Conservation (phyloP, 805 yeast species). For the Kodamaea neixiangensis region DNA sequence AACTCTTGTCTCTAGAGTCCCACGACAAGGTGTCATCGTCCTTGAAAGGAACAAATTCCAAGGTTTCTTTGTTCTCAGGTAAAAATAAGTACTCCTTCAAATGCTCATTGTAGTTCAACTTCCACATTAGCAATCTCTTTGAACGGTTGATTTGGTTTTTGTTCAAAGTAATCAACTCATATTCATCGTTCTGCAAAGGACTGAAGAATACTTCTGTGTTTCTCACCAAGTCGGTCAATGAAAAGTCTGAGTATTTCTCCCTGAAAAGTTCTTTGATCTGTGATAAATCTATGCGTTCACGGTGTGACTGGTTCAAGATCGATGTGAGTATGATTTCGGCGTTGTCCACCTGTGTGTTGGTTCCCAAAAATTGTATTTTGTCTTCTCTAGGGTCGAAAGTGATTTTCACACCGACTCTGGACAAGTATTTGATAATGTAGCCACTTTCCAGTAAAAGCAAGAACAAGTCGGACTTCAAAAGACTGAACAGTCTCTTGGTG, state of each 20-base stretch:
- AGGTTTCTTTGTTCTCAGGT: conserved; percentile 14
- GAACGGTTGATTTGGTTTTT: conserved; percentile 32
- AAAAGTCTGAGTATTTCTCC: conserved; percentile 29
- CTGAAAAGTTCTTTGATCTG: conserved; percentile 26
- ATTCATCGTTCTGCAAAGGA: conserved; percentile 25
- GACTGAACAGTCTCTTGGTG: conserved; percentile 30
- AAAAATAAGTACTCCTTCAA: conserved; percentile 19
- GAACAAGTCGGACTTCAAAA: conserved; percentile 42
- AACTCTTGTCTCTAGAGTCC: conserved; percentile 18
- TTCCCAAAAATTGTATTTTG: conserved; percentile 40
- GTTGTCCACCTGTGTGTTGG: conserved; percentile 43
- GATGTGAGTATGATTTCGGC: conserved; percentile 43
- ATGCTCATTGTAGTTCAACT: conserved; percentile 34
- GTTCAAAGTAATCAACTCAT: conserved; percentile 33
- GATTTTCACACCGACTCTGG: conserved; percentile 43
- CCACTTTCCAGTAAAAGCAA: conserved; percentile 43
- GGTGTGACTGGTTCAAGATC: conserved; percentile 27
- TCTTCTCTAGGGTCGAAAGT: conserved; percentile 30
- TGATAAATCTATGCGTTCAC: conserved; percentile 35
- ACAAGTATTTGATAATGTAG: conserved; percentile 37
- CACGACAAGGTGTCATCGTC: conserved; percentile 36
- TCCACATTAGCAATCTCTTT: conserved; percentile 42
- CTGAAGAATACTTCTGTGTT: conserved; percentile 39
- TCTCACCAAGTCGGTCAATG: conserved; percentile 28
- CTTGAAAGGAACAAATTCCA: conserved; percentile 25